Evolutionary conservation across 1,284 basidiomycete genomes (phyloP), one percentile per base, ranked within the genome.

Genomic region (Fereydounia khargensis): DNA sequence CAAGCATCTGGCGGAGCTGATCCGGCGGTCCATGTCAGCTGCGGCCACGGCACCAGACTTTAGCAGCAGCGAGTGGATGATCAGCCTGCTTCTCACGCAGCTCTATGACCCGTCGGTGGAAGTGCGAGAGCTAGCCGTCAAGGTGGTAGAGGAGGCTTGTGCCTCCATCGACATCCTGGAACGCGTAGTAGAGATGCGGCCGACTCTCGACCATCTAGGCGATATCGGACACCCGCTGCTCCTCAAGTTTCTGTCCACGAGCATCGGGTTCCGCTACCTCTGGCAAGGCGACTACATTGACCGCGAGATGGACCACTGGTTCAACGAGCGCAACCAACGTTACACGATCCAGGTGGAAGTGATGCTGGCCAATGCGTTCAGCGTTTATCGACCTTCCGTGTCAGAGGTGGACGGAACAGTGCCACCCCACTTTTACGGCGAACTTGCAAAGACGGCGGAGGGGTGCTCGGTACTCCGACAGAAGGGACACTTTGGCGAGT

Each of bases 351-450:
- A 89, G 70, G 84, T 92, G 11, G 91, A 95, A 65, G 84, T 90
- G 1, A 89, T 87, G 69, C 81, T 94, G 18, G 82, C 87, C 3
- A 85, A 86, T 43, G 84, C 85, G 3, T 81, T 21, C 81, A 81
- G 46, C 51, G 87, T 39, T 65, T 82, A 37, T 67, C 83, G 85
- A 82, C 52, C 61, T 82, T 79, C 20, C 39, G 69, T 57, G 45
- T 82, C 34, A n/a, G 14, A 47, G 11, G 42, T 51, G 55, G 90
- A 94, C 44, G 88, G 88, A 11, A 85, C 86, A 2, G 87, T 91
- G 1, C 95, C 95, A 1, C 85, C 88, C 4, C 94, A 99, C 75
- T 97, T 99, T 77, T 95, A 97, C 66, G 92, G 94, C 18, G 91
- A 97, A 75, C 88, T 98, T 80, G 87, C 90, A 34, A 96, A 96